Evolutionary conservation across 176 grass and related monocot genomes (phyloP).

Genomic region (Neostapfia colusana): DNA sequence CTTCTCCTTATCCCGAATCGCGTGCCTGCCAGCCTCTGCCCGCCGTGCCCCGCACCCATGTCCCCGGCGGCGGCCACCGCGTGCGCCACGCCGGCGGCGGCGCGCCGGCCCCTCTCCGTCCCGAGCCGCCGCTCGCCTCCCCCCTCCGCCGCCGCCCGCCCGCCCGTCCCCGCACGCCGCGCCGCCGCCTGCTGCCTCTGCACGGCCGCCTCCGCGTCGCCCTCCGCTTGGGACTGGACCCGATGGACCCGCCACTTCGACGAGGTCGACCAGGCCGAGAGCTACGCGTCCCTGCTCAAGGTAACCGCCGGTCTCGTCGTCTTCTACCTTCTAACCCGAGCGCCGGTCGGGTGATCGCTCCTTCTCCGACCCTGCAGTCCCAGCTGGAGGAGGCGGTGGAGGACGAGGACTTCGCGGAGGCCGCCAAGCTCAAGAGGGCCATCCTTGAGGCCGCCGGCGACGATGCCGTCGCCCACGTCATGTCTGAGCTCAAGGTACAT

Average conservation of each 20-base stretch:
- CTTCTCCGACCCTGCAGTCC: slow-evolving; percentile 45
- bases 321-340: background rate
- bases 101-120: slow-evolving; percentile 25
- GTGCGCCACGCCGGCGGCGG: slow-evolving; percentile 54
- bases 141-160: slow-evolving; percentile 30
- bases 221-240: slow-evolving; percentile 75
- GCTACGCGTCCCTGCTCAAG: slow-evolving; percentile 74
- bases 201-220: slow-evolving; percentile 26
- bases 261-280: slow-evolving; percentile 82
- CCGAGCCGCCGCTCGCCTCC: slow-evolving; percentile 32
- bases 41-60: slow-evolving; percentile 34
- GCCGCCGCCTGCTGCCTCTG: slow-evolving; percentile 37
- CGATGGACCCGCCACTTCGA: slow-evolving; percentile 86
- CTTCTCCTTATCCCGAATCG: slow-evolving; percentile 19
- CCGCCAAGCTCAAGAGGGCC: slow-evolving; percentile 62
- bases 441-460: slow-evolving; percentile 57
- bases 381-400: slow-evolving; percentile 96
- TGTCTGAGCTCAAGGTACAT: slow-evolving; percentile 81
- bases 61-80: slow-evolving; percentile 30
- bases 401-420: slow-evolving; percentile 81
- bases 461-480: slow-evolving; percentile 66
- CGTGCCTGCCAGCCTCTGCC: slow-evolving; percentile 21
- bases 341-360: slow-evolving; percentile 16
- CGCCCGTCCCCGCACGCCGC: background rate
- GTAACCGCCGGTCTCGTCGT: slow-evolving; percentile 14